Evolutionary conservation across 805 yeast species (phyloP), one percentile per base, ranked within the genome.

Genomic region (Myxozyma nipponensis): DNA sequence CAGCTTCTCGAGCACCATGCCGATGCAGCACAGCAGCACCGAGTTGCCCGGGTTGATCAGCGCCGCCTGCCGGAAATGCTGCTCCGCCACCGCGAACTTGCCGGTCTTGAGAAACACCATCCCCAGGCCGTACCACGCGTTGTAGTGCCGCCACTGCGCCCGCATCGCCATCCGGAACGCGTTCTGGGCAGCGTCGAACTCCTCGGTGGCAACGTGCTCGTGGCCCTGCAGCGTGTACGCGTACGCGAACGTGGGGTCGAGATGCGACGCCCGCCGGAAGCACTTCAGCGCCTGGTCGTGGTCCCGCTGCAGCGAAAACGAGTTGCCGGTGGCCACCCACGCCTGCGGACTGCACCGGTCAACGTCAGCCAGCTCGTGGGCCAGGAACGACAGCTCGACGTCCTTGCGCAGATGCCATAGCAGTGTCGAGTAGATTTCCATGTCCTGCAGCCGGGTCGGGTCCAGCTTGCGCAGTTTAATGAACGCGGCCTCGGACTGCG

Each of bases 171-270:
- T 73, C 34, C 96, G 69, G 74, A 89, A 93, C 54, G 87, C 80
- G 49, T 84, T 86, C 54, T 85, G 76, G 0, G 98, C 97, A 63
- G 82, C 78, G 64, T 89, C 96, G 69, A 84, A 86, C 34, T 95
- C 89, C 69, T 95, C 98, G 62, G 80, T 87, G 1, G 91, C 77
- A 30, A 87, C 79, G 63, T 79, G 81, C 67, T 93, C 99, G 66
- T 93, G 98, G 0, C 97, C 99, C 70, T 86, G 88, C 50, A 93
- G 73, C 0, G 98, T 90, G 64, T 86, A 86, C 0, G 96, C 96
- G 65, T 91, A 91, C 0, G 93, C 83, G 65, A 86, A 86, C 15
- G 72, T 72, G 4, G 81, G 79, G 63, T 84, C 83, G 15, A 86
- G 64, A 47, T 79, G 79, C 1, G 80, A 77, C 1, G 97, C 90